phyloP scores from a whole-genome alignment of 371 early-diverging fungal species.

The Batkoa obscura region DNA sequence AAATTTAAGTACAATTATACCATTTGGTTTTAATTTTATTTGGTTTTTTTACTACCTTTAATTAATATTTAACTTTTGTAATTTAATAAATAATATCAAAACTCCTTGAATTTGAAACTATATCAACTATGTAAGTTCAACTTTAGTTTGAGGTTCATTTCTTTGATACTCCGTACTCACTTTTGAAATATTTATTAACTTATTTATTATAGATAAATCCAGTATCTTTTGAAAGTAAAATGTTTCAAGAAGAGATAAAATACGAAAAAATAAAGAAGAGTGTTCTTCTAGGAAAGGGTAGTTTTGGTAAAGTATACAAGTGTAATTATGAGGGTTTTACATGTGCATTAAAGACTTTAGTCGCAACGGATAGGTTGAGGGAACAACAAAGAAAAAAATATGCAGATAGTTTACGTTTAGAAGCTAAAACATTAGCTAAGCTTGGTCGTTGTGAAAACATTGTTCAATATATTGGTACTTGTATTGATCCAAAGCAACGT shows the following conservation, averaged over 20 bases:
- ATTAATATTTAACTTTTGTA: not conserved
- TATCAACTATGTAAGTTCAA: not conserved
- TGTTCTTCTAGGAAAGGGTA: not conserved
- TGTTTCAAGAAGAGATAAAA: slow-evolving; percentile 1
- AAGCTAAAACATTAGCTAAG: not conserved
- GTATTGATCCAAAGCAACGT: not conserved
- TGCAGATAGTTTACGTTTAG: not conserved
- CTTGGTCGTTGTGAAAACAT: not conserved
- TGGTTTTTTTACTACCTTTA: not conserved
- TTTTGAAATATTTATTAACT: too few relatives aligned
- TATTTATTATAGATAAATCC: too few relatives aligned
- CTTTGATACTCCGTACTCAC: not conserved
- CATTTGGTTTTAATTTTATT: too few relatives aligned
- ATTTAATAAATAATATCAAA: too few relatives aligned
- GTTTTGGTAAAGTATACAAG: slow-evolving; percentile 5
- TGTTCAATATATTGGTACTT: not conserved
- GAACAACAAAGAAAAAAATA: not conserved
- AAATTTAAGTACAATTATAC: too few relatives aligned
- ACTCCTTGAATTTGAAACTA: not conserved
- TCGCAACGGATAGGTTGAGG: not conserved
- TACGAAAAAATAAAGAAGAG: slow-evolving; percentile 1
- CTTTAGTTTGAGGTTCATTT: not conserved
- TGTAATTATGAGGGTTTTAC: not conserved
- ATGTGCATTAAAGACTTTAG: slow-evolving; percentile 1
- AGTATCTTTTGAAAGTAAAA: too few relatives aligned